Evolutionary conservation across 495 filamentous ascomycete species (phyloP).

Genomic region (Talaromyces ruber): DNA sequence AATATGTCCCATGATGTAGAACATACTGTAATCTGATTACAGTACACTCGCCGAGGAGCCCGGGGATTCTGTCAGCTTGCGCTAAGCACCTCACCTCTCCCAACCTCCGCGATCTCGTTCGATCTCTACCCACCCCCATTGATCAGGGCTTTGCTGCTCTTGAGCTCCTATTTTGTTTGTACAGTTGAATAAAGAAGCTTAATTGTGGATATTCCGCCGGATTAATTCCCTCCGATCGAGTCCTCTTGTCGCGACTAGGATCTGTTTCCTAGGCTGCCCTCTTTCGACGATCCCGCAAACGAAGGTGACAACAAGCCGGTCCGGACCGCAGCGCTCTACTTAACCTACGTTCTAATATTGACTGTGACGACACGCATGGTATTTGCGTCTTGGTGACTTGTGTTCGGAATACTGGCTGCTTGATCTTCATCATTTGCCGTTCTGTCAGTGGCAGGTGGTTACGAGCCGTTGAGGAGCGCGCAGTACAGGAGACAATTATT

Average conservation of each 20-base stretch:
- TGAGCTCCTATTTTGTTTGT: background rate
- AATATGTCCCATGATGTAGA: background rate
- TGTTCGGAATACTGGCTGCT: background rate
- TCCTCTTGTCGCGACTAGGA: background rate
- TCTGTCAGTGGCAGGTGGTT: background rate
- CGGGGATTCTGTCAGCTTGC: background rate
- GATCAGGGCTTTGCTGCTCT: constrained; percentile 6
- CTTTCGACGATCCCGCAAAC: background rate
- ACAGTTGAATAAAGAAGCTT: background rate
- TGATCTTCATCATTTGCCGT: background rate
- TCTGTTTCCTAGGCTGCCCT: background rate
- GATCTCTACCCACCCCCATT: background rate
- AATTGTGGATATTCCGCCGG: background rate
- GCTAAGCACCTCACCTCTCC: background rate
- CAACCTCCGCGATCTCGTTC: constrained; percentile 1
- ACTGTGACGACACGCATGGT: background rate
- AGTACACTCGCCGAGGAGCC: background rate
- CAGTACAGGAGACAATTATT: background rate
- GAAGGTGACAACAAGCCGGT: background rate
- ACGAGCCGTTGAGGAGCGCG: background rate
- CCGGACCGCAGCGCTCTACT: background rate
- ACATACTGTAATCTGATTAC: background rate
- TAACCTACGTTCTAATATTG: background rate
- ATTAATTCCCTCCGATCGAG: background rate
- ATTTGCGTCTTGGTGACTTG: background rate